Conservation (phyloP, 2,329 filamentous ascomycete genomes). For the Aspergillus pseudotamarii region DNA sequence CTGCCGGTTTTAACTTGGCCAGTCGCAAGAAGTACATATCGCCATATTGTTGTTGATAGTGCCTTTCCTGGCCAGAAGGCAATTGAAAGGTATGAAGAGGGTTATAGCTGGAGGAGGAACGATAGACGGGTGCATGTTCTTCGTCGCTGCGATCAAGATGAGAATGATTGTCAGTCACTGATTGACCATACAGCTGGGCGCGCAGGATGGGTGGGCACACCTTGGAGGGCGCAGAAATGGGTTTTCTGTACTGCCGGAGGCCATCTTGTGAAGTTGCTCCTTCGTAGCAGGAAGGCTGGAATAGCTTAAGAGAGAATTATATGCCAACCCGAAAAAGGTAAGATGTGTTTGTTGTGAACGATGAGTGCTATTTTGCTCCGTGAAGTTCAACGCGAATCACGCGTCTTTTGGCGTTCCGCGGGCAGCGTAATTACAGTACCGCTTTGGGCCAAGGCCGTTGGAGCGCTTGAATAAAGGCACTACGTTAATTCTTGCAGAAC, state of each 20-base stretch:
- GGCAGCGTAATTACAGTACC: constrained; percentile 23
- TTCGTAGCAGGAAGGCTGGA: neutral
- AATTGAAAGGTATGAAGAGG: constrained; percentile 76
- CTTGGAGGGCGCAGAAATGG: constrained; percentile 34
- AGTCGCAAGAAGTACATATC: constrained; percentile 97
- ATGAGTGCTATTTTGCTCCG: neutral
- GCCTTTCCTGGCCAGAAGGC: constrained; percentile 61
- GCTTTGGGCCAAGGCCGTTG: constrained; percentile 19
- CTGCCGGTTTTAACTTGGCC: constrained; percentile 79
- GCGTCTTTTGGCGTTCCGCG: constrained; percentile 30
- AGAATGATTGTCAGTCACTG: neutral
- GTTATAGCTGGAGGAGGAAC: constrained; percentile 66
- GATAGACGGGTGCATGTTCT: constrained; percentile 50
- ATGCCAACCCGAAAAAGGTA: too few species aligned
- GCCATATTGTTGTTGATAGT: constrained; percentile 93
- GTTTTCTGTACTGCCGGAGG: constrained; percentile 17
- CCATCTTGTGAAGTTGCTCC: constrained; percentile 18
- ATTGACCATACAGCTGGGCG: neutral
- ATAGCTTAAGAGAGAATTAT: neutral
- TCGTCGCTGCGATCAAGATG: constrained; percentile 32
- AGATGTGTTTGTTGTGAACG: neutral
- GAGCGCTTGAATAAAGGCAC: neutral
- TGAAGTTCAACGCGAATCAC: constrained; percentile 22
- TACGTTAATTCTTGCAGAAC: too few species aligned
- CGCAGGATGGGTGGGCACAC: constrained; percentile 21